Evolutionary conservation across 768 basidiomycete genomes (phyloP), one percentile per base, ranked within the genome.

Genomic region (Mycena haematopus): DNA sequence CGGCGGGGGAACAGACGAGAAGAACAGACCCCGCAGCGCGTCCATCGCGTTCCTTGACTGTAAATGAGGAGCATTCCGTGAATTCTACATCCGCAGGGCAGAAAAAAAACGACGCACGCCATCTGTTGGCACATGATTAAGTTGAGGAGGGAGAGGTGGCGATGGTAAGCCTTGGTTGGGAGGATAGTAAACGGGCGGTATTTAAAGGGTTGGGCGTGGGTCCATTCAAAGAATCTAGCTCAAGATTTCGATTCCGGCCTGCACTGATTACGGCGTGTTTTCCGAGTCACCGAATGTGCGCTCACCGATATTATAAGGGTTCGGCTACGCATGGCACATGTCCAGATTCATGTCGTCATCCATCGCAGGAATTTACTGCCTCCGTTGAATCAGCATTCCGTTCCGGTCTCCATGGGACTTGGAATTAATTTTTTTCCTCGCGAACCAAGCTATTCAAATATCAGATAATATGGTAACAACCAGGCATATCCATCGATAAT

Each of bases 41-140:
- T 76, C 90, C 90, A 92, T 24, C 84, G 84, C 21, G 90, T 92
- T 74, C 91, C 91, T 83, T 91, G 84, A 62, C 91, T 91, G 73
- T 25, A 58, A 60, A 60, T 9, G 29, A 61, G 42, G 52, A 57
- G 27, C 22, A 33, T 65, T 66, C 6, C 29, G 62, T 68, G 27
- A 65, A 69, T 27, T n/a, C 47, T 33, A 38, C 25, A 21, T 19
- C 10, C n/a, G 10, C 15, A 38, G 52, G 15, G 22, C 55, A 40
- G 67, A 46, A 56, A 4, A 19, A 21, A 56, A 2, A 40, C 24
- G 58, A 84, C 90, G 70, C 77, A 92, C 91, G 91, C 88, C 74
- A 91, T 80, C 75, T 85, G 86, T 79, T 79, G 85, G 73, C 91
- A 92, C 91, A 92, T 92, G 59, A 46, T 71, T 47, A 7, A 14